Evolutionary conservation across 495 filamentous ascomycete species (phyloP), one percentile per base, ranked within the genome.

Genomic region (Aeminium ludgeri): DNA sequence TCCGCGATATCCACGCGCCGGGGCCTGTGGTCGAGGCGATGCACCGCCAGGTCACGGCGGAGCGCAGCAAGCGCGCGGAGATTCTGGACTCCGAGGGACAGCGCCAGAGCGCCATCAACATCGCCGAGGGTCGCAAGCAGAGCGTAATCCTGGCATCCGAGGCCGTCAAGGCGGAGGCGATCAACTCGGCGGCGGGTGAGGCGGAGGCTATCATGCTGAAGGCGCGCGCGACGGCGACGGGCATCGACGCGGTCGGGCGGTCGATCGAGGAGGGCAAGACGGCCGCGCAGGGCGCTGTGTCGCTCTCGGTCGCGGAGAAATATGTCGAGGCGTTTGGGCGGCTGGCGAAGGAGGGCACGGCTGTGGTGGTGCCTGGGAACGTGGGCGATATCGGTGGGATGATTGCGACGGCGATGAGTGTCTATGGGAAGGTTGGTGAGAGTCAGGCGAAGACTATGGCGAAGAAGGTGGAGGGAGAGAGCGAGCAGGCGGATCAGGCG

Each of bases 1-100:
- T 97, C 53, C 66, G 91, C 36, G 91, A 97, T 61, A 96, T 97
- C 61, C 89, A 97, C 58, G 91, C 89, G 0, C 89, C 89, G 0
- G 81, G 81, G 5, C 77, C 76, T 31, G 89, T 96, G 16, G 87
- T 96, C 30, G 80, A 78, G 38, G 89, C 89, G 44, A 97, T 97
- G 91, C 91, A 97, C 64, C 73, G 89, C 20, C 87, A 95, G 59
- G 89, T 97, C 12, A 95, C 87, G 2, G 89, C 89, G 0, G 89
- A 97, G 65, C 76, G 89, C 1, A 86, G 79, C 49, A 97, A 97
- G 69, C 78, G 89, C 27, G 89, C 89, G 38, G 89, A 97, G 65
- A 97, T 97, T 48, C 66, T 97, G 12, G 89, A 97, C 38, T 86
- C 80, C 1, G 89, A 97, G 46, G 89, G 89, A 50, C 91, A 96